phyloP scores from a whole-genome alignment of 1,139 yeast species.

The Geotrichum restrictum region DNA sequence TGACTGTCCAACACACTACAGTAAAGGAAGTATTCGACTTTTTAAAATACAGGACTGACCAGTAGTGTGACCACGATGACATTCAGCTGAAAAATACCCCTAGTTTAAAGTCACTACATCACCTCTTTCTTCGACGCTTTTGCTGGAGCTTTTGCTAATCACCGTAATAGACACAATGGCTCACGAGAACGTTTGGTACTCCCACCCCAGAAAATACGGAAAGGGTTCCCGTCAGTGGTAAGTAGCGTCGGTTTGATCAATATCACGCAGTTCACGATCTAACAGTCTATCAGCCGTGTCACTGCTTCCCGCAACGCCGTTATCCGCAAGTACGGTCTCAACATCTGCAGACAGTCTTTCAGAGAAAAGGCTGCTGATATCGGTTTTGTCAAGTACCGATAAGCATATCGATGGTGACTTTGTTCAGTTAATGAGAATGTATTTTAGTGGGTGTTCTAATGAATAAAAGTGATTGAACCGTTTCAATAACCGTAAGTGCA shows the following conservation, averaged over 20 bases:
- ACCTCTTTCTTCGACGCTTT: no score
- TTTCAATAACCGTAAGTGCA: neutral
- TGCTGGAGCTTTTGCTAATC: neutral
- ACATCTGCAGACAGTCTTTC: slow-evolving; percentile 99
- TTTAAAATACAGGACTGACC: no score
- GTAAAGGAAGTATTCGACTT: no score
- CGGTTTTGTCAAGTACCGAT: slow-evolving; percentile 99
- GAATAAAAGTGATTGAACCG: neutral
- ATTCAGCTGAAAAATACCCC: neutral
- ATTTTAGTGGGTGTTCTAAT: slow-evolving; percentile 4
- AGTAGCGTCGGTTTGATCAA: slow-evolving; percentile 20
- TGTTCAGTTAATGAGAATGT: slow-evolving; percentile 6
- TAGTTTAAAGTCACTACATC: neutral
- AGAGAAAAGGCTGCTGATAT: slow-evolving; percentile 99
- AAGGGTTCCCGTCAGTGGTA: slow-evolving; percentile 98
- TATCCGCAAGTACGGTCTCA: slow-evolving; percentile 99
- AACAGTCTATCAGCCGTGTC: slow-evolving; percentile 58
- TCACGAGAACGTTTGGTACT: slow-evolving; percentile 99
- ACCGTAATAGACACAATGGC: slow-evolving; percentile 61
- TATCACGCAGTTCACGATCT: neutral
- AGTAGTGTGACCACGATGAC: no score
- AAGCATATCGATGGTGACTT: slow-evolving; percentile 30
- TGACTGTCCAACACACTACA: no score
- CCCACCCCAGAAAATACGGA: slow-evolving; percentile 99
- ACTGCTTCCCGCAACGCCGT: slow-evolving; percentile 99